A percentile compares a stretch with the other conserved stretches of the same genome.
These are phyloP conservation scores for Novymonas esmeraldas DNA, from an alignment of 208 protist genomes.

Conservation along the genomic window DNA sequence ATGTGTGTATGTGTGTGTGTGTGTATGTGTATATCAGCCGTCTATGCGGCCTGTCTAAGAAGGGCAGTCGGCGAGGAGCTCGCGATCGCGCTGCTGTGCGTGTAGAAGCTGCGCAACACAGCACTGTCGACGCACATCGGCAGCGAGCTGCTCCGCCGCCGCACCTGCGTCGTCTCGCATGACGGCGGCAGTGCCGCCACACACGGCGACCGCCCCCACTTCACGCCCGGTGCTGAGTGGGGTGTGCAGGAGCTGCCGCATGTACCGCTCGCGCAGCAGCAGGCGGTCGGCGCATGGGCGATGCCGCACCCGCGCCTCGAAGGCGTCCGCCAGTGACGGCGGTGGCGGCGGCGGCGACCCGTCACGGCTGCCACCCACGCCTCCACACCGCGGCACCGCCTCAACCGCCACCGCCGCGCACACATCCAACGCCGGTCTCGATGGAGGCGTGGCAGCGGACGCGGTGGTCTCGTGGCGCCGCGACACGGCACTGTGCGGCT, in stretches of 20 bases:
- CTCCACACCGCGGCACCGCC: too few relatives aligned
- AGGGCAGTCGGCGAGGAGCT: neutral
- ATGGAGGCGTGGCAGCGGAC: too few relatives aligned
- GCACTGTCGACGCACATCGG: slow-evolving; percentile 19
- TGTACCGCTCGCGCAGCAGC: slow-evolving; percentile 15
- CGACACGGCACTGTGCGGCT: too few relatives aligned
- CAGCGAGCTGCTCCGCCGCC: neutral
- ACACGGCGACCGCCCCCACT: too few relatives aligned
- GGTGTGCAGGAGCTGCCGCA: slow-evolving; percentile 7
- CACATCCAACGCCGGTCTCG: too few relatives aligned
- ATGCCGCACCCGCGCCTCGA: slow-evolving; percentile 12
- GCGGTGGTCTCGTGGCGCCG: too few relatives aligned
- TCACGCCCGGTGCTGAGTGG: too few relatives aligned
- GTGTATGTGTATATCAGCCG: neutral
- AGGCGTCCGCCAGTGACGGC: neutral
- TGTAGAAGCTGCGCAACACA: slow-evolving; percentile 8
- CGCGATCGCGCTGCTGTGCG: neutral
- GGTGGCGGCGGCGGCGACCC: too few relatives aligned
- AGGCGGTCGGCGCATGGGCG: slow-evolving; percentile 1
- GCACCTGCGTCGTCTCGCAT: neutral
- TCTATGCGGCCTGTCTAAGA: neutral
- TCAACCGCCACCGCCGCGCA: too few relatives aligned
- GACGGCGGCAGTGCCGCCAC: slow-evolving; percentile 4
- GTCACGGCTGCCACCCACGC: neutral
- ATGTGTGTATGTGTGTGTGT: neutral